Evolutionary conservation across 768 basidiomycete species (phyloP).

Genomic region (Coprinopsis strossmayeri): DNA sequence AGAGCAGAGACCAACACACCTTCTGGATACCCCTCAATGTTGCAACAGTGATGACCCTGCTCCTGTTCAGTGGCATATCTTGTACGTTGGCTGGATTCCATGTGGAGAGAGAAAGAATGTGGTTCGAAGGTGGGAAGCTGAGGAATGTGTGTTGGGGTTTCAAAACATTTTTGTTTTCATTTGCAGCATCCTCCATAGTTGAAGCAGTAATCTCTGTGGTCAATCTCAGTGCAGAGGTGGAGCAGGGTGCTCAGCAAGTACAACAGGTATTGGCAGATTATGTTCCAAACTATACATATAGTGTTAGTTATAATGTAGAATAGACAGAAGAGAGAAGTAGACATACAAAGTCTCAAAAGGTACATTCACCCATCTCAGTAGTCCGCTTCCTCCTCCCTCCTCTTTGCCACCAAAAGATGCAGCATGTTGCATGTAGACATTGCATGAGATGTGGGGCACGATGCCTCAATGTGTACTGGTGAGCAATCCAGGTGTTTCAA

Average conservation of each 20-base stretch:
- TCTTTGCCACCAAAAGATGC: too few relatives aligned
- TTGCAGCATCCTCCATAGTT: not conserved
- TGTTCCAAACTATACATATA: conserved; percentile 47
- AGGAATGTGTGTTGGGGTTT: conserved; percentile 59
- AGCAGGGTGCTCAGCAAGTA: conserved; percentile 19
- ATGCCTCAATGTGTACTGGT: conserved; percentile 66
- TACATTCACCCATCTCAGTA: conserved; percentile 59
- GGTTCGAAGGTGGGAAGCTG: conserved; percentile 40
- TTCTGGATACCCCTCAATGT: conserved; percentile 68
- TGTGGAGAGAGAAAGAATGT: conserved; percentile 53
- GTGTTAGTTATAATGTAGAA: conserved; percentile 6
- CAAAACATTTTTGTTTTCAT: conserved; percentile 29
- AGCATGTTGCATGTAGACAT: conserved; percentile 34
- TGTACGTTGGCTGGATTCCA: conserved; percentile 60
- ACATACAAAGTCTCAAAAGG: conserved; percentile 83
- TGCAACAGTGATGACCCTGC: conserved; percentile 44
- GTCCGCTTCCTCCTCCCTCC: too few relatives aligned
- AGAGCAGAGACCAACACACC: conserved; percentile 29
- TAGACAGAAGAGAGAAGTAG: not conserved
- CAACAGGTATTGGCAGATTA: conserved; percentile 57
- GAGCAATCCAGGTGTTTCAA: conserved; percentile 58
- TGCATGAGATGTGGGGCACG: conserved; percentile 67
- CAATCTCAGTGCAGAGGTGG: too few relatives aligned
- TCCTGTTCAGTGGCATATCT: conserved; percentile 71
- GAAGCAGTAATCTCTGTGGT: not conserved